Evolutionary conservation across 2,329 filamentous ascomycete genomes (phyloP).

Genomic region (Hymenoscyphus scutula): DNA sequence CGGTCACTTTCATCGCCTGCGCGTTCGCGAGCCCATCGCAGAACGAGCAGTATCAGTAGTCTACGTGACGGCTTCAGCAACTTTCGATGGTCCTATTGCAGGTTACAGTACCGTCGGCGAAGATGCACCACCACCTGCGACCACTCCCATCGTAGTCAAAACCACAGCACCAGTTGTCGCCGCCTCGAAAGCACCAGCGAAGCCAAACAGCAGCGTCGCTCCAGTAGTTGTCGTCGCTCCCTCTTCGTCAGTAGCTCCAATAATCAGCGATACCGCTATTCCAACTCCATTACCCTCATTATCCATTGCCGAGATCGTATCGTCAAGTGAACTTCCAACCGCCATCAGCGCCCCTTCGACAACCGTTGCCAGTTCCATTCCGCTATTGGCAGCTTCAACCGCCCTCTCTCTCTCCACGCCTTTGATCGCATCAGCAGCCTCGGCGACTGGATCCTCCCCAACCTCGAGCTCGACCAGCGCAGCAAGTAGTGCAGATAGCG

Average conservation of each 20-base stretch:
- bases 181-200: constrained; percentile 12
- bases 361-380: constrained; percentile 16
- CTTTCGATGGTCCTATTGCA: constrained; percentile 50
- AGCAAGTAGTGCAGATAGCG: constrained; percentile 16
- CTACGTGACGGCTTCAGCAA: constrained; percentile 51
- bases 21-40: constrained; percentile 22
- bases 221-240: constrained; percentile 1
- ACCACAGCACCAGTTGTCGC: constrained; percentile 4
- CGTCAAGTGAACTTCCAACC: constrained; percentile 18
- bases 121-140: constrained; percentile 7
- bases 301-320: neutral
- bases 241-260: neutral
- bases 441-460: constrained; percentile 13
- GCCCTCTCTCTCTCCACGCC: constrained; percentile 11
- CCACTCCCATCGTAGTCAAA: neutral
- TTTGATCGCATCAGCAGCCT: constrained; percentile 10
- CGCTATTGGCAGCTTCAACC: constrained; percentile 10
- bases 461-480: constrained; percentile 15
- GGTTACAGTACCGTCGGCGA: constrained; percentile 44
- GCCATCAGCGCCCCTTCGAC: constrained; percentile 23
- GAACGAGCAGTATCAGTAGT: constrained; percentile 40
- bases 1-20: constrained; percentile 27
- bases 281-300: too few relatives aligned
- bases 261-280: neutral
- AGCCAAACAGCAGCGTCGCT: neutral